A percentile compares a stretch with the other conserved stretches of the same genome.
Conservation (phyloP, 805 yeast genomes). For the Candida gorgasii region DNA sequence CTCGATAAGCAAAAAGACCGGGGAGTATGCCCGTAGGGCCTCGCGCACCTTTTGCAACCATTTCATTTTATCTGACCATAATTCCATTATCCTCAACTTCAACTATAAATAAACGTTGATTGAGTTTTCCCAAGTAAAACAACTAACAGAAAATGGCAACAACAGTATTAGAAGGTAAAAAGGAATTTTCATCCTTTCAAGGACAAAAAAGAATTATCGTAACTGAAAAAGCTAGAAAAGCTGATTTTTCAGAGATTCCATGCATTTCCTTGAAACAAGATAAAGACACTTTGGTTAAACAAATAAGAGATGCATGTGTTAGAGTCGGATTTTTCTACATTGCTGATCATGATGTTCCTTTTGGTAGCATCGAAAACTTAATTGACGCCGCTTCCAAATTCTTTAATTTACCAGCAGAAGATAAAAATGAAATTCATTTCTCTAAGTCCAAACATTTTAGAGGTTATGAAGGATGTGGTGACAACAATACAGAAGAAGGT, state of each 20-base stretch:
- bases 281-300: constrained; percentile 4
- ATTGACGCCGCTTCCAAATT: constrained; percentile 10
- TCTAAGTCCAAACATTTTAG: constrained; percentile 14
- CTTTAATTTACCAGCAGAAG: constrained; percentile 13
- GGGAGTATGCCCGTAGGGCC: constrained; percentile 2
- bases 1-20: neutral
- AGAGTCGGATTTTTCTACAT: constrained; percentile 16
- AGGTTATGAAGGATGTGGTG: constrained; percentile 17
- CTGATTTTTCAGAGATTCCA: constrained; percentile 17
- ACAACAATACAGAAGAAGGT: constrained; percentile 14
- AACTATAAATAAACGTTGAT: neutral
- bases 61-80: neutral
- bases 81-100: neutral
- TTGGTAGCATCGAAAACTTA: constrained; percentile 6
- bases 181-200: constrained; percentile 13
- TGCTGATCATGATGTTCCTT: constrained; percentile 12
- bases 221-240: constrained; percentile 12
- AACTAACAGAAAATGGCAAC: constrained; percentile 4
- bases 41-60: neutral
- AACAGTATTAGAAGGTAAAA: constrained; percentile 1
- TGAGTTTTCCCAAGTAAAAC: too few relatives aligned
- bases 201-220: constrained; percentile 9
- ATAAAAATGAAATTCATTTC: constrained; percentile 13
- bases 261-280: constrained; percentile 11
- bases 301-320: constrained; percentile 14